phyloP scores from a whole-genome alignment of 768 basidiomycete species.

The Chalciporus chontae region DNA sequence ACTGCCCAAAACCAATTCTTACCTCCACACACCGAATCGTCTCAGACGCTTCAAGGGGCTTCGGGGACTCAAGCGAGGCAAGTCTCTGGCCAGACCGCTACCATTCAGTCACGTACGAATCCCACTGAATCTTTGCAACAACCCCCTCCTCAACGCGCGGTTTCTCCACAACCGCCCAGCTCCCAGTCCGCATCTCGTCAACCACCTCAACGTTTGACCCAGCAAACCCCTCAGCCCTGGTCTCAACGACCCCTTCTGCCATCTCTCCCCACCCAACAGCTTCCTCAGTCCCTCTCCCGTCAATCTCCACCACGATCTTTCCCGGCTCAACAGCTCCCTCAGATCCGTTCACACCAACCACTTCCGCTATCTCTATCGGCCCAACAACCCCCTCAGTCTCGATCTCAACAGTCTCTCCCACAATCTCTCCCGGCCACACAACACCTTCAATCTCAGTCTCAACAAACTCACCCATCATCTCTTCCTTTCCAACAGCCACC shows the following conservation, averaged over 20 bases:
- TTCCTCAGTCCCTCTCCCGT: not conserved
- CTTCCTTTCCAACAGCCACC: not conserved
- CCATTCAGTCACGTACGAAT: not conserved
- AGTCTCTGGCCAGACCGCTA: not conserved
- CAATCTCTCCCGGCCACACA: not conserved
- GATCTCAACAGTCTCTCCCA: not conserved
- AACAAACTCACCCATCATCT: not conserved
- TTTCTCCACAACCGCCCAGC: not conserved
- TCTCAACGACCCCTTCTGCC: not conserved
- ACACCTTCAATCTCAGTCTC: not conserved
- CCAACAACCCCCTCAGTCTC: not conserved
- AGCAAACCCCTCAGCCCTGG: not conserved
- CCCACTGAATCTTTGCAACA: slow-evolving; percentile 2
- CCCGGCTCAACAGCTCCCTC: not conserved
- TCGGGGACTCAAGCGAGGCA: not conserved
- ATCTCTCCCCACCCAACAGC: not conserved
- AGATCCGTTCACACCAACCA: not conserved
- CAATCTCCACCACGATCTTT: not conserved
- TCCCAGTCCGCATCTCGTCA: not conserved
- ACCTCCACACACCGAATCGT: not conserved
- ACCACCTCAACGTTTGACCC: not conserved
- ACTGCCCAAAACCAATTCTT: slow-evolving; percentile 1
- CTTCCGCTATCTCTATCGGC: not conserved
- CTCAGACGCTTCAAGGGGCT: slow-evolving; percentile 5
- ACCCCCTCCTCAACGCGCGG: not conserved